These are phyloP conservation scores for Acanthamoeba pearcei DNA, from an alignment of 208 protist species.

Conservation along the genomic window DNA sequence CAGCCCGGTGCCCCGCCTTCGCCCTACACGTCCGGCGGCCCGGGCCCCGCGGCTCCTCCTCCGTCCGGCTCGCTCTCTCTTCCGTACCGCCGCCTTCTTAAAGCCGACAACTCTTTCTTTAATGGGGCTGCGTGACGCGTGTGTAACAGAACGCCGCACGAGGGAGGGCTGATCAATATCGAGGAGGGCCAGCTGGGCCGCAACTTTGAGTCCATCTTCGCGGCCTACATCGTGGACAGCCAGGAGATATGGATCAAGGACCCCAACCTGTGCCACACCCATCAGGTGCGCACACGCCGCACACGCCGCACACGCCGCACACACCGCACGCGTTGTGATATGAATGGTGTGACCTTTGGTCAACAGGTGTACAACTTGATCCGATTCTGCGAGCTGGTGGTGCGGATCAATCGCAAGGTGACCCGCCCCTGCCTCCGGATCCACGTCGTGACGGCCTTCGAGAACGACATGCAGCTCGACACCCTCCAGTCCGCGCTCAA, in stretches of 20 bases:
- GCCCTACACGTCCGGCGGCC: neutral
- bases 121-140: neutral
- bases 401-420: slow-evolving; percentile 57
- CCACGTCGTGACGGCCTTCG: slow-evolving; percentile 19
- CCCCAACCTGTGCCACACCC: neutral
- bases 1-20: neutral
- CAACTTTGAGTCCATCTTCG: slow-evolving; percentile 49
- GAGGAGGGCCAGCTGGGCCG: slow-evolving; percentile 37
- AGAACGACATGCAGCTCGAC: slow-evolving; percentile 41
- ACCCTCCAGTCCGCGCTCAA: neutral
- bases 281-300: neutral
- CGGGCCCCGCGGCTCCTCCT: neutral
- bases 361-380: slow-evolving; percentile 38
- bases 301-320: too few relatives aligned
- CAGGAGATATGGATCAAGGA: neutral
- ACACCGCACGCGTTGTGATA: neutral
- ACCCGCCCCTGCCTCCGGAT: neutral
- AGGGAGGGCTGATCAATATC: slow-evolving; percentile 4
- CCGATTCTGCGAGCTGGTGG: slow-evolving; percentile 38
- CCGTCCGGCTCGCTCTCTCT: neutral
- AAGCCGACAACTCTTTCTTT: too few relatives aligned
- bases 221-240: slow-evolving; percentile 4
- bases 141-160: neutral
- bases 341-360: neutral
- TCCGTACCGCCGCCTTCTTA: neutral